Evolutionary conservation across 331 rosid genomes (phyloP), one percentile per base, ranked within the genome.

Genomic region (Arachis monticola): DNA sequence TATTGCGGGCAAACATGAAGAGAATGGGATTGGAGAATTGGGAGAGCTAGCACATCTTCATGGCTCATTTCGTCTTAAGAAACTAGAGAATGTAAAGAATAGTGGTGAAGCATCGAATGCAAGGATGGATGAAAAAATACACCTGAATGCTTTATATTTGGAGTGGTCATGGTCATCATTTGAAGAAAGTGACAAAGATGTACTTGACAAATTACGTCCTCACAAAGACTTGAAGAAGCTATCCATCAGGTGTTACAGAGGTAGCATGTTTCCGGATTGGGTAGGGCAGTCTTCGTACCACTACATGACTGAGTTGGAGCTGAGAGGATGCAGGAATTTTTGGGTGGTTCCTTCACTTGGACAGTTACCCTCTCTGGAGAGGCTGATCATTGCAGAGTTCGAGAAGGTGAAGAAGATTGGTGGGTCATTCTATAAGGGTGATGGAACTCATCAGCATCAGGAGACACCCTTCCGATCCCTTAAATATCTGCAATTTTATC

Each of bases 161-260:
- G 22, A n/a, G n/a, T n/a, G n/a, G n/a, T n/a, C 4, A 3, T 71
- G 76, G 76, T 58, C 57, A 0, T 17, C 6, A 3, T 0, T 35
- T 35, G 38, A 12, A 2, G 56, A 22, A 1, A 47, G 1, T 8
- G 62, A 47, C 30, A 73, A 31, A 56, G 52, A 48, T 8, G 50
- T 73, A 13, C 30, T 73, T 27, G 61, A 52, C 12, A 61, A 73
- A 1, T 17, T 73, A 50, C 70, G 31, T 7, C 78, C 70, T 32
- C 30, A 50, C 10, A 0, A 6, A 10, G 44, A 35, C 27, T 35
- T 73, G n/a, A 12, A 73, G 35, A 0, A 0, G 6, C 52, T 61
- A 46, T 0, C 0, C 2, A 61, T 73, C 2, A 0, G 0, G 0
- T 0, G 30, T 5, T 73, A 73, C 2, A 48, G 22, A 22, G 77